Evolutionary conservation across 305 asterid genomes (phyloP).

Genomic region (Fraxinus ornus): DNA sequence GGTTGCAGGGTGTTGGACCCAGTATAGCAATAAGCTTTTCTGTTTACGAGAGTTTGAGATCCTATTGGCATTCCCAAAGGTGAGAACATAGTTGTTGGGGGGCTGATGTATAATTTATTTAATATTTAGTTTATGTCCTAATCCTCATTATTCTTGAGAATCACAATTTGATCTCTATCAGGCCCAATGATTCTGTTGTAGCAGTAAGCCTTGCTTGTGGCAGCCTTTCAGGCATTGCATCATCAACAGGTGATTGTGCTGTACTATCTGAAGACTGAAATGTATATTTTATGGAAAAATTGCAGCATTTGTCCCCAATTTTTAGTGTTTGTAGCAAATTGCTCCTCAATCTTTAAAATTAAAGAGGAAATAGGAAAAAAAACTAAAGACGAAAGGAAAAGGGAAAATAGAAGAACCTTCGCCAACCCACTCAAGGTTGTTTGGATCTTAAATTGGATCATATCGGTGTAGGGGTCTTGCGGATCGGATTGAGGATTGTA

Average conservation of each 20-base stretch:
- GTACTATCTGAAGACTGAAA: not conserved
- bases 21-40: slow-evolving; percentile 75
- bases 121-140: not conserved
- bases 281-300: not conserved
- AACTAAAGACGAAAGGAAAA: not conserved
- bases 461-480: not conserved
- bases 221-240: slow-evolving; percentile 72
- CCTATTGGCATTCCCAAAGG: slow-evolving; percentile 54
- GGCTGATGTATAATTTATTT: not conserved
- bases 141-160: not conserved
- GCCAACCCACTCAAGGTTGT: not conserved
- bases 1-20: slow-evolving; percentile 74
- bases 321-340: not conserved
- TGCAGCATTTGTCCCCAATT: not conserved
- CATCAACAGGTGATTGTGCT: slow-evolving; percentile 57
- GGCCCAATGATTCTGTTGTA: slow-evolving; percentile 64
- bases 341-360: not conserved
- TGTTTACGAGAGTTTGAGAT: slow-evolving; percentile 60
- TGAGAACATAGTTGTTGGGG: slow-evolving; percentile 15
- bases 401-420: not conserved
- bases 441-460: not conserved
- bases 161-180: slow-evolving; percentile 21
- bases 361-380: not conserved
- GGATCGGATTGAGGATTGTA: not conserved
- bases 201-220: slow-evolving; percentile 71